Base-by-base conservation (phyloP, 345 rosid genomes). In the Populus davidiana region DNA sequence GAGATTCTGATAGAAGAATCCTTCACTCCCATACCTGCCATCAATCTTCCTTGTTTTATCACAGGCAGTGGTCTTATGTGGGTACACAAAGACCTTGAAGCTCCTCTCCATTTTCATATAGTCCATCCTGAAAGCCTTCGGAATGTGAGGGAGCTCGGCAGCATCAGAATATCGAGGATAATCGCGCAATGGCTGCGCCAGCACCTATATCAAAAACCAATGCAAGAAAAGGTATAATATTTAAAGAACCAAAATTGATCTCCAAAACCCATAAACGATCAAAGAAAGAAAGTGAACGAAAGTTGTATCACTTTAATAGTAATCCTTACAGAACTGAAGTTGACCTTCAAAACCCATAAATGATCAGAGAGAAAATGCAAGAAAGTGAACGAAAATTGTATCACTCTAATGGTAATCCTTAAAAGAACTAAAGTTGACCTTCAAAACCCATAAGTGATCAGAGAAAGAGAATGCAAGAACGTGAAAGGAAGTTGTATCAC, bases 31-130 rank as follows among this genome's bases (percentile, higher is more conserved):
- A n/a, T 78, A 63, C 72, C 70, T 75, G 11, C 81, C 69, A 29
- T 21, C 31, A 8, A 70, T 38, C 74, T 41, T 71, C n/a, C 27
- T 39, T 0, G 74, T 59, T 29, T 31, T 63, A 36, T 56, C 27
- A 41, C 33, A 59, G 5, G 11, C 20, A 6, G 25, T 14, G 36
- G 74, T 78, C 23, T 21, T 75, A 11, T 70, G 36, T 11, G 79
- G 77, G 79, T 78, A 78, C 59, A 71, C 74, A 61, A 74, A 82
- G 31, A 77, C 50, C 54, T 72, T 71, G 84, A 94, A 92, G n/a
- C 81, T 83, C 74, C n/a, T 81, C 90, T 90, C 96, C 98, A 92
- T 94, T 76, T 90, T 27, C 16, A 35, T 61, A 18, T 77, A 77
- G 61, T 74, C 67, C n/a, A n/a, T 47, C 50, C 70, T 69, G 78